Conservation (phyloP, 2,329 filamentous ascomycete genomes). For the Stagonosporopsis cucurbitacearum region DNA sequence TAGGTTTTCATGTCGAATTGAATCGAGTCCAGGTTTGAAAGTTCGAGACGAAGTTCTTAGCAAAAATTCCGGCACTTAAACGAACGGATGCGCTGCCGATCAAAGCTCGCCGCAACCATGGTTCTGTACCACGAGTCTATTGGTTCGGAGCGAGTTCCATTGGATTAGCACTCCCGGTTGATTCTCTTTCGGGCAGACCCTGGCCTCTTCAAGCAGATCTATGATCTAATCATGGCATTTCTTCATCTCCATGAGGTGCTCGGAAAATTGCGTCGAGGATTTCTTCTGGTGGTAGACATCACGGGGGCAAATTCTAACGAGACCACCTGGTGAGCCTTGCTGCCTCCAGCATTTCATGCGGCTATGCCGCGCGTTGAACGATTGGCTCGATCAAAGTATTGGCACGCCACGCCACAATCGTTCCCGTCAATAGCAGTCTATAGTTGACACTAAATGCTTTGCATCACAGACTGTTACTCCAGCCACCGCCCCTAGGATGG, state of each 20-base stretch:
- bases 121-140: neutral
- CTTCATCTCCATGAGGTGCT: neutral
- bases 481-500: neutral
- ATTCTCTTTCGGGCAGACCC: neutral
- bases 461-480: neutral
- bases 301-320: neutral
- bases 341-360: neutral
- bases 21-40: too few relatives aligned
- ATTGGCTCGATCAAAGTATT: neutral
- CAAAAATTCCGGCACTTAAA: neutral
- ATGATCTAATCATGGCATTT: neutral
- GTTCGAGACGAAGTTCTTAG: neutral
- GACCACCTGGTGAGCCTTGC: neutral
- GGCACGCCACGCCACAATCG: neutral
- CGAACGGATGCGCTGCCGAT: neutral
- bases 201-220: neutral
- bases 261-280: neutral
- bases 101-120: neutral
- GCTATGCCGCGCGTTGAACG: neutral
- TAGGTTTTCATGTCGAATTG: too few relatives aligned
- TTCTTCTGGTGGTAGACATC: neutral
- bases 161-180: slow-evolving; percentile 1
- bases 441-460: neutral
- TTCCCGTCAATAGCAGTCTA: neutral
- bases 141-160: neutral